These are phyloP conservation scores for Populus trichocarpa DNA, from an alignment of 441 rosid species.

Conservation along the genomic window DNA sequence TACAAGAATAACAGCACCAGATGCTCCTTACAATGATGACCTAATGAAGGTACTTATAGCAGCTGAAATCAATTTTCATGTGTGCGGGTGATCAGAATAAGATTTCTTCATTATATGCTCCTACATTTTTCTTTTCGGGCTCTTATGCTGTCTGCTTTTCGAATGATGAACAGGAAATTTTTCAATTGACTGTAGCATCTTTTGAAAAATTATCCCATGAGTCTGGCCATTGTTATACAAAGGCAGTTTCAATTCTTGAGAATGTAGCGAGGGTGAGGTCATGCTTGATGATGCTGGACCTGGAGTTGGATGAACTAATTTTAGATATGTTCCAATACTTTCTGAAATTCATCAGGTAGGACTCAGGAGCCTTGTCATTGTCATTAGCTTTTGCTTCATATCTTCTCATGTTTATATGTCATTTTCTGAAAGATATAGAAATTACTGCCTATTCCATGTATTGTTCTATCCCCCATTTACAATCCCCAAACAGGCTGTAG, in stretches of 20 bases:
- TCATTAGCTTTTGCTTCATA: background rate
- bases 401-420: background rate
- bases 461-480: background rate
- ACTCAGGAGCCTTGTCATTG: conserved; percentile 4
- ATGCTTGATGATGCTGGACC: conserved; percentile 94
- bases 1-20: conserved; percentile 96
- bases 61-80: conserved; percentile 2
- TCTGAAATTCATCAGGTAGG: conserved; percentile 32
- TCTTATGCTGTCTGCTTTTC: conserved; percentile 9
- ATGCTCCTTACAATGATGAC: conserved; percentile 85
- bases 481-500: background rate
- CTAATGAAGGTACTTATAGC: conserved; percentile 64
- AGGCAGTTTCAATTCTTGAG: conserved; percentile 75
- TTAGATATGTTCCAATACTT: conserved; percentile 70
- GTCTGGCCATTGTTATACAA: conserved; percentile 57
- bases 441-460: background rate
- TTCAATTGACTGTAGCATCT: conserved; percentile 43
- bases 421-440: background rate
- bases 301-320: conserved; percentile 73
- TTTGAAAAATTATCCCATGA: conserved; percentile 60
- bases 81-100: background rate
- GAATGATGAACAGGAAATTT: conserved; percentile 30
- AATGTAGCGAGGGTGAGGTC: conserved; percentile 89
- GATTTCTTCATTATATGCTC: background rate
- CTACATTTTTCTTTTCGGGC: conserved; percentile 8